phyloP scores from a whole-genome alignment of 2,329 filamentous ascomycete species.

The Botrytis deweyae region DNA sequence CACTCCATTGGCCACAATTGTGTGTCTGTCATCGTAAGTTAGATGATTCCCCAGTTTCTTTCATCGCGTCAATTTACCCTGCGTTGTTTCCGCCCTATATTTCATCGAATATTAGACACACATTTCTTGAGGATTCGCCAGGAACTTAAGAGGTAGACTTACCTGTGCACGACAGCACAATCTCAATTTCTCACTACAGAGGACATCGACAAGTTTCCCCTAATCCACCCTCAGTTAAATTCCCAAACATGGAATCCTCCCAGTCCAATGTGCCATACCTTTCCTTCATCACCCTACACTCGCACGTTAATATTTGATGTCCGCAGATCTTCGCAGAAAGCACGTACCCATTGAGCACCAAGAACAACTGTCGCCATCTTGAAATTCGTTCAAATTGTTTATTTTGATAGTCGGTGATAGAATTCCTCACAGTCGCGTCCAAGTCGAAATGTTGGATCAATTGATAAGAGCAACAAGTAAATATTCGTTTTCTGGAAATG shows the following conservation, averaged over 20 bases:
- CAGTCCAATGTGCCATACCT: slow-evolving; percentile 14
- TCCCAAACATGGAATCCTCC: not conserved
- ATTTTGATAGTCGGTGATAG: slow-evolving; percentile 26
- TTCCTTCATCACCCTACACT: slow-evolving; percentile 22
- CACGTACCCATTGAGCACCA: slow-evolving; percentile 58
- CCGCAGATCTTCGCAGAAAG: slow-evolving; percentile 11
- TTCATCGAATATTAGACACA: not conserved
- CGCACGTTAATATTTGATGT: slow-evolving; percentile 10
- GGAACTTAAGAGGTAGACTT: slow-evolving; percentile 3
- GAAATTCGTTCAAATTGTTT: not conserved
- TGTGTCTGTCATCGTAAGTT: slow-evolving; percentile 35
- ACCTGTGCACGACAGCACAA: slow-evolving; percentile 22
- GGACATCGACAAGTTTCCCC: slow-evolving; percentile 58
- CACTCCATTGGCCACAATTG: slow-evolving; percentile 44
- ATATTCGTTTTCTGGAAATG: not conserved
- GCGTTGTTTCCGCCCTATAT: slow-evolving; percentile 56
- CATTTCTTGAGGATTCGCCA: slow-evolving; percentile 18
- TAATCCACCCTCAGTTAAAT: slow-evolving; percentile 40
- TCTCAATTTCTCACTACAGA: slow-evolving; percentile 18
- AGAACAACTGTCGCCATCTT: slow-evolving; percentile 51
- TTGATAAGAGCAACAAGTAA: slow-evolving; percentile 5
- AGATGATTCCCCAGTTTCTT: not conserved
- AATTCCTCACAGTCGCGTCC: not conserved
- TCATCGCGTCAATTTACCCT: slow-evolving; percentile 31
- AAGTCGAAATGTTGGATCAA: not conserved